Conservation (phyloP, 1,284 basidiomycete species). For the Pyrrhoderma lamaoense region DNA sequence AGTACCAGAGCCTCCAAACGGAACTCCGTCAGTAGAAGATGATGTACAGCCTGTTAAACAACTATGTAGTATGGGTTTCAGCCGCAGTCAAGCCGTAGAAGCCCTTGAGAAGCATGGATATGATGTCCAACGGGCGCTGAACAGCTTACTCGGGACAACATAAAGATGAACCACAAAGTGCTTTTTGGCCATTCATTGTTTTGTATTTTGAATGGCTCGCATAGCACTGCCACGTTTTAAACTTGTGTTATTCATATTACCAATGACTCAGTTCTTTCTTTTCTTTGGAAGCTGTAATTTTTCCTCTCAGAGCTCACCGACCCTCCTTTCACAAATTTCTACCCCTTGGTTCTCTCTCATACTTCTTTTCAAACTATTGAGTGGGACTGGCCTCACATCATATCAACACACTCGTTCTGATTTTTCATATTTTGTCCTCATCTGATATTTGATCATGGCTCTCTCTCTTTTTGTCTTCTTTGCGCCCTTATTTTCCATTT, state of each 20-base stretch:
- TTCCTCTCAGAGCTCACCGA: no score
- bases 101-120: slow-evolving; percentile 73
- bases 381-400: no score
- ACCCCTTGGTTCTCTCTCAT: slow-evolving; percentile 4
- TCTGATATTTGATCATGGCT: no score
- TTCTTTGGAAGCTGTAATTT: background rate
- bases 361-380: background rate
- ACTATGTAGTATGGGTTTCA: slow-evolving; percentile 78
- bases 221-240: background rate
- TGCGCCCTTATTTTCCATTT: no score
- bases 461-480: no score
- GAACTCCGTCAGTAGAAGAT: slow-evolving; percentile 56
- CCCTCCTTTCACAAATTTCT: background rate
- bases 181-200: no score
- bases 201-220: no score
- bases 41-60: slow-evolving; percentile 75
- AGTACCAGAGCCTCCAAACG: slow-evolving; percentile 38
- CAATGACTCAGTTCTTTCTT: background rate
- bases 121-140: slow-evolving; percentile 66
- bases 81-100: slow-evolving; percentile 63
- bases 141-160: slow-evolving; percentile 48
- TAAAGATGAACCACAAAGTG: background rate
- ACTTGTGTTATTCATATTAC: background rate
- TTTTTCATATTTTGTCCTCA: no score
- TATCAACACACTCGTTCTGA: no score